Evolutionary conservation across 768 basidiomycete species (phyloP), one percentile per base, ranked within the genome.

Genomic region (Auricularia cornea): DNA sequence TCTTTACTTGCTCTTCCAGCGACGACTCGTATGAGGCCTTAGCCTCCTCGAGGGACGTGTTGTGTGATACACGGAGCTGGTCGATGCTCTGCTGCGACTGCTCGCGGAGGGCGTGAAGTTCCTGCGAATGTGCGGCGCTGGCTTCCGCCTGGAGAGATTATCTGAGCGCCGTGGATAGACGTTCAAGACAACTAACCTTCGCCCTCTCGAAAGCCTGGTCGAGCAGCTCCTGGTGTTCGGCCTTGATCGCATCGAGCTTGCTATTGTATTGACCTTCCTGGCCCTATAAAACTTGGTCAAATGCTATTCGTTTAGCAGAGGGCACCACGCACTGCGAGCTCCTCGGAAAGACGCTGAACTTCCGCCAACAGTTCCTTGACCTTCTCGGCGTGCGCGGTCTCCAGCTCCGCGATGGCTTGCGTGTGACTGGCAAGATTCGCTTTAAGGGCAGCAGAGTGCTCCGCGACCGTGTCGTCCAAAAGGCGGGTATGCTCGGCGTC

Each of bases 131-230:
- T 6, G 73, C 74, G 38, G 82, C 80, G 35, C 83, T 83, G n/a
- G 90, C 92, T 72, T 91, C 89, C 41, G 77, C 78, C 90, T 92
- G 35, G 3, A 52, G n/a, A n/a, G n/a, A n/a, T n/a, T n/a, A n/a
- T n/a, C n/a, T n/a, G n/a, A n/a, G n/a, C n/a, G n/a, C n/a, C n/a
- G n/a, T n/a, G n/a, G n/a, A n/a, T n/a, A n/a, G n/a, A n/a, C n/a
- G n/a, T n/a, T n/a, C 32, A 29, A 29, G 28, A 26, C 48, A 30
- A 72, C 77, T 59, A 66, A 86, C 92, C 83, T 92, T 92, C 20
- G 90, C 90, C 56, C 83, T 84, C 64, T 88, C 83, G 71, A 92
- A 91, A 3, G 86, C 88, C 63, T 89, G 60, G 14, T 66, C 30
- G 59, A 71, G 35, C 29, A 66, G 33, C 16, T 33, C 32, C 20